Evolutionary conservation across 306 rosid genomes (phyloP).

Genomic region (Trifolium dubium): DNA sequence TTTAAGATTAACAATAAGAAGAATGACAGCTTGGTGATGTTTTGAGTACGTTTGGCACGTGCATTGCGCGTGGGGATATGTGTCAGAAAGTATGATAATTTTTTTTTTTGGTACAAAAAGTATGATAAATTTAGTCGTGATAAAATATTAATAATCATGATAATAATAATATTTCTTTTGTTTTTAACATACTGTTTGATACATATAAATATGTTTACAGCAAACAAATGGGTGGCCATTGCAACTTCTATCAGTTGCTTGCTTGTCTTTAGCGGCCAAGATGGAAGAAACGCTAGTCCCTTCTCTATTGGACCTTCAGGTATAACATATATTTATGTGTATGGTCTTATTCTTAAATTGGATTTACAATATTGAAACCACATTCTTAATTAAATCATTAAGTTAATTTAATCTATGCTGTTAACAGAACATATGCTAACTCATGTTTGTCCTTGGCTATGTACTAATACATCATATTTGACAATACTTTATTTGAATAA

Average conservation of each 20-base stretch:
- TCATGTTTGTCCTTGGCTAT: constrained; percentile 19
- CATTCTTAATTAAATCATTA: background rate
- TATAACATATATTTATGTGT: constrained; percentile 34
- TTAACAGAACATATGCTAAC: constrained; percentile 21
- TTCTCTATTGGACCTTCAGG: constrained; percentile 91
- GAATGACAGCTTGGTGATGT: constrained; percentile 3
- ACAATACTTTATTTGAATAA: constrained; percentile 4
- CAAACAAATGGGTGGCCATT: constrained; percentile 84
- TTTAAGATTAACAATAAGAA: background rate
- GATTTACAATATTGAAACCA: constrained; percentile 1
- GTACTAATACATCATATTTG: background rate
- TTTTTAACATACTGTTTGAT: constrained; percentile 23
- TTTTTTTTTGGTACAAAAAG: too few species aligned
- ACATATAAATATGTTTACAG: constrained; percentile 50
- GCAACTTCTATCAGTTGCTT: constrained; percentile 92
- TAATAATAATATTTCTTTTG: constrained; percentile 14
- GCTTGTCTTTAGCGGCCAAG: constrained; percentile 95
- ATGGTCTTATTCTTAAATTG: constrained; percentile 1
- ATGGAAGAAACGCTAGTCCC: constrained; percentile 99
- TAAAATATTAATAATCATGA: constrained; percentile 28
- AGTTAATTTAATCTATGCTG: too few species aligned
- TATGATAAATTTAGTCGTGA: constrained; percentile 28
- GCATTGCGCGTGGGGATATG: constrained; percentile 41
- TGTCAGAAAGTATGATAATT: constrained; percentile 37
- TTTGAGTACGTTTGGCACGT: constrained; percentile 45